Conservation (phyloP, 1,139 yeast genomes). For the Lodderomyces pseudojiufengensis region DNA sequence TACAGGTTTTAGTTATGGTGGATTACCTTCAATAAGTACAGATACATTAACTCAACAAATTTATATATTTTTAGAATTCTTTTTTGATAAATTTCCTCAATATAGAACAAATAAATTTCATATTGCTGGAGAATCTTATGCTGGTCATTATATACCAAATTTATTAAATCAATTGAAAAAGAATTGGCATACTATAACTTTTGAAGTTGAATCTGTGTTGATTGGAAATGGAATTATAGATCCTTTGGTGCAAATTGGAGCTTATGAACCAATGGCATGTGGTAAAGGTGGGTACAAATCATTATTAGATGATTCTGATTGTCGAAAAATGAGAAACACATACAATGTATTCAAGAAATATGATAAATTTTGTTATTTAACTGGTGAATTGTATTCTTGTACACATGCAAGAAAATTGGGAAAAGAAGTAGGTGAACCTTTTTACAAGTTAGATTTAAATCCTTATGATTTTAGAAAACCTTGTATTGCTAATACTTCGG, state of each 20-base stretch:
- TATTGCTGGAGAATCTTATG: slow-evolving; percentile 93
- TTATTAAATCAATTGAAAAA: not conserved
- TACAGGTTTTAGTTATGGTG: slow-evolving; percentile 73
- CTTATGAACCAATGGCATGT: slow-evolving; percentile 91
- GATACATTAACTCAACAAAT: slow-evolving; percentile 84
- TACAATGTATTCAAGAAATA: slow-evolving; percentile 76
- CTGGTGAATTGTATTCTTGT: slow-evolving; percentile 77
- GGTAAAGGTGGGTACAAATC: slow-evolving; percentile 59
- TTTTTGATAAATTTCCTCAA: slow-evolving; percentile 82
- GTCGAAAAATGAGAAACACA: slow-evolving; percentile 2
- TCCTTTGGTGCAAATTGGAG: slow-evolving; percentile 74
- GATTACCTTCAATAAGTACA: slow-evolving; percentile 53
- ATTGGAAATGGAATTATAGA: slow-evolving; percentile 93
- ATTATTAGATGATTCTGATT: slow-evolving; percentile 4
- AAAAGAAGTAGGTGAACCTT: slow-evolving; percentile 40
- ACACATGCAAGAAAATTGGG: slow-evolving; percentile 75
- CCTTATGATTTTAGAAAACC: slow-evolving; percentile 85
- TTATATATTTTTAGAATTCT: slow-evolving; percentile 69
- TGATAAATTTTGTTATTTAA: slow-evolving; percentile 72
- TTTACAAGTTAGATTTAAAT: slow-evolving; percentile 41
- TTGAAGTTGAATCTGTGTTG: slow-evolving; percentile 67
- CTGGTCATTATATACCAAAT: slow-evolving; percentile 85
- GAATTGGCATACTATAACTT: slow-evolving; percentile 72
- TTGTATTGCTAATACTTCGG: slow-evolving; percentile 64
- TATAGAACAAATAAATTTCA: slow-evolving; percentile 37